A percentile compares a stretch with the other conserved stretches of the same genome.
These are phyloP conservation scores for Babesia gibsoni DNA, from an alignment of 169 alveolate genomes.

Conservation along the genomic window DNA sequence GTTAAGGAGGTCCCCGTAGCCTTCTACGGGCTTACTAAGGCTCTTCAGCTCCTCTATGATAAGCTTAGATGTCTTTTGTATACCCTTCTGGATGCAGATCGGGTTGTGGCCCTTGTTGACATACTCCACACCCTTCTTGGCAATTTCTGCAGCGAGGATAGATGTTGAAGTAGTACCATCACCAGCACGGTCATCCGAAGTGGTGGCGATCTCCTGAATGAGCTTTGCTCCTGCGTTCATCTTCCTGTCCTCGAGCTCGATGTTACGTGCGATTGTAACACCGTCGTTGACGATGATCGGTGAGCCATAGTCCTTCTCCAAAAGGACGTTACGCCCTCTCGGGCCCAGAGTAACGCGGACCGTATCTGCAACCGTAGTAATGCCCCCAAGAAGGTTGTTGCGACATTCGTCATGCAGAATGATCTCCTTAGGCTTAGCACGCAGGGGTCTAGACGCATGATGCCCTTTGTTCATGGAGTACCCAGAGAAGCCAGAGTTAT, in stretches of 20 bases:
- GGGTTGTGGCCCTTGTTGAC: conserved; percentile 86
- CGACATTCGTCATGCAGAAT: conserved; percentile 80
- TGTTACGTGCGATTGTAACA: conserved; percentile 86
- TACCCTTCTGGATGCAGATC: conserved; percentile 83
- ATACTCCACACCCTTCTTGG: conserved; percentile 81
- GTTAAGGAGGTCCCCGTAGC: conserved; percentile 78
- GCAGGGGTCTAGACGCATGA: not conserved
- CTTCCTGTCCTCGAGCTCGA: conserved; percentile 79
- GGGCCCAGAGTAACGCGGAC: conserved; percentile 88
- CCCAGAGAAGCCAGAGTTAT: not conserved
- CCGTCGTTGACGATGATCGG: conserved; percentile 88
- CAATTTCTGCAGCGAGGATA: conserved; percentile 82
- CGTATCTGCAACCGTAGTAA: conserved; percentile 79
- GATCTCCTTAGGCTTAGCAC: conserved; percentile 70
- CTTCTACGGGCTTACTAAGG: conserved; percentile 79
- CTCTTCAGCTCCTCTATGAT: conserved; percentile 80
- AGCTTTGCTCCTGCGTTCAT: conserved; percentile 86
- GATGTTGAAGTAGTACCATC: conserved; percentile 91
- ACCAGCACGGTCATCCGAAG: conserved; percentile 87
- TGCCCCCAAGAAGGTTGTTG: conserved; percentile 77
- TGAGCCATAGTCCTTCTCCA: conserved; percentile 85
- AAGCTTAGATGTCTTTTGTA: conserved; percentile 79
- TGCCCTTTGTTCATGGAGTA: not conserved
- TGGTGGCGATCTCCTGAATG: conserved; percentile 85
- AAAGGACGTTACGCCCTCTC: conserved; percentile 83